Conservation (phyloP, 805 yeast genomes). For the Starmerella sirachaensis region DNA sequence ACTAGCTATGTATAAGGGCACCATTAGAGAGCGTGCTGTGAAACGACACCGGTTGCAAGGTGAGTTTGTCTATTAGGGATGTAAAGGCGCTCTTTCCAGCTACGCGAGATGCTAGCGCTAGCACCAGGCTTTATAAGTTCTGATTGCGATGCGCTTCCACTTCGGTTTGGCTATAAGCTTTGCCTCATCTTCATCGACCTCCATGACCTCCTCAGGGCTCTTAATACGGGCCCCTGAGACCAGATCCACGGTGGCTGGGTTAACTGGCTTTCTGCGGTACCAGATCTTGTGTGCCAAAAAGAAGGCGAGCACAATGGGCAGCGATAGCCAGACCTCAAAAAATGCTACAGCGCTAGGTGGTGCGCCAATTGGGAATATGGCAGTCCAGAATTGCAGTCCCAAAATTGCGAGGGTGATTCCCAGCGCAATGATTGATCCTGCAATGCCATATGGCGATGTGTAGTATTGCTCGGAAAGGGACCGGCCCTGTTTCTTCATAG, state of each 20-base stretch:
- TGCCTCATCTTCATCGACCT: constrained; percentile 5
- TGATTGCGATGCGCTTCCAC: neutral
- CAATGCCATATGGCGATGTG: constrained; percentile 53
- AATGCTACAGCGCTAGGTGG: constrained; percentile 30
- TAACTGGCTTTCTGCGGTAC: constrained; percentile 9
- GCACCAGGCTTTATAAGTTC: neutral
- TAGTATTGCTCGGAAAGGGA: constrained; percentile 56
- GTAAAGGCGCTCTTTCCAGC: no score
- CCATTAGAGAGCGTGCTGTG: no score
- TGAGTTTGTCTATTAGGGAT: no score
- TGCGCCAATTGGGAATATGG: constrained; percentile 54
- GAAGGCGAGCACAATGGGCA: constrained; percentile 24
- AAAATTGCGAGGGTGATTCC: constrained; percentile 48
- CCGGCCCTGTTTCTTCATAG: constrained; percentile 55
- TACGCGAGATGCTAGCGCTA: neutral
- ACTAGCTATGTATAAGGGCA: no score
- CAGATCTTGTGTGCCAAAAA: constrained; percentile 16
- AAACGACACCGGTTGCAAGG: no score
- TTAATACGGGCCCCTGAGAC: constrained; percentile 16
- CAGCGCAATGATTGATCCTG: constrained; percentile 56
- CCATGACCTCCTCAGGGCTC: constrained; percentile 8
- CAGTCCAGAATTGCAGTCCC: constrained; percentile 71
- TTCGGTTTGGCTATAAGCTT: neutral
- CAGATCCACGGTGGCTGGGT: constrained; percentile 15
- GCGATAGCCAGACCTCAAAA: constrained; percentile 45